Percentiles rank a stretch among this genome's conserved stretches.
phyloP scores from a whole-genome alignment of 1,284 basidiomycete genomes.

The Sporisorium graminicola region DNA sequence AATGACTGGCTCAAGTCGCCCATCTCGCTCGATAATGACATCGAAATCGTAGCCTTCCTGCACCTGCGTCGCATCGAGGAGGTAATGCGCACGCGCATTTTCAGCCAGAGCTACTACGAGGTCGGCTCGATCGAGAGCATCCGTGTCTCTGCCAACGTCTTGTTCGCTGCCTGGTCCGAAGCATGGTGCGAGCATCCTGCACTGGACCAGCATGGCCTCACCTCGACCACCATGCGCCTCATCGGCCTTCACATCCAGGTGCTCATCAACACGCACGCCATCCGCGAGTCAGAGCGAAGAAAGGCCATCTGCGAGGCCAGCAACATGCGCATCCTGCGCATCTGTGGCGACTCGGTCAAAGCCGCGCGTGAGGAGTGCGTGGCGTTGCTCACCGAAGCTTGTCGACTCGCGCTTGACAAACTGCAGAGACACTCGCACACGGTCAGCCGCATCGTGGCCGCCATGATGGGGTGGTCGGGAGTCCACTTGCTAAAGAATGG shows the following conservation, averaged over 20 bases:
- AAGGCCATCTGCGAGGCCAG: constrained; percentile 43
- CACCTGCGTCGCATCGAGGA: constrained; percentile 50
- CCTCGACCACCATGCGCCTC: constrained; percentile 49
- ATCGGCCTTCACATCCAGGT: constrained; percentile 51
- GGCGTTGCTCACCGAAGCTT: constrained; percentile 30
- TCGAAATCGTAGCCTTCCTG: constrained; percentile 44
- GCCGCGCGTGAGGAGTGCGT: constrained; percentile 46
- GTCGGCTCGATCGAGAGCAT: constrained; percentile 53
- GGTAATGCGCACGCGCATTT: constrained; percentile 50
- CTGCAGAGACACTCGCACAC: constrained; percentile 35
- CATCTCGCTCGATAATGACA: constrained; percentile 40
- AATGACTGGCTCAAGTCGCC: constrained; percentile 53
- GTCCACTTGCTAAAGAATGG: constrained; percentile 52
- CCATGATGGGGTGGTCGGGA: constrained; percentile 51
- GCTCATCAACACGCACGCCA: constrained; percentile 52
- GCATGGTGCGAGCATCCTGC: constrained; percentile 53
- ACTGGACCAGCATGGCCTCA: constrained; percentile 33
- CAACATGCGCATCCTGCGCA: constrained; percentile 46
- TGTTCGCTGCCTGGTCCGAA: constrained; percentile 45
- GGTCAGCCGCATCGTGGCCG: constrained; percentile 40
- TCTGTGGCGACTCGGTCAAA: constrained; percentile 42
- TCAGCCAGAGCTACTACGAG: constrained; percentile 53
- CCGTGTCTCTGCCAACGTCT: constrained; percentile 47
- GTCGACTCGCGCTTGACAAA: constrained; percentile 38
- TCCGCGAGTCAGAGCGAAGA: constrained; percentile 44